These are phyloP conservation scores for Fusarium caatingaense DNA, from an alignment of 2,329 filamentous ascomycete genomes.

Conservation along the genomic window DNA sequence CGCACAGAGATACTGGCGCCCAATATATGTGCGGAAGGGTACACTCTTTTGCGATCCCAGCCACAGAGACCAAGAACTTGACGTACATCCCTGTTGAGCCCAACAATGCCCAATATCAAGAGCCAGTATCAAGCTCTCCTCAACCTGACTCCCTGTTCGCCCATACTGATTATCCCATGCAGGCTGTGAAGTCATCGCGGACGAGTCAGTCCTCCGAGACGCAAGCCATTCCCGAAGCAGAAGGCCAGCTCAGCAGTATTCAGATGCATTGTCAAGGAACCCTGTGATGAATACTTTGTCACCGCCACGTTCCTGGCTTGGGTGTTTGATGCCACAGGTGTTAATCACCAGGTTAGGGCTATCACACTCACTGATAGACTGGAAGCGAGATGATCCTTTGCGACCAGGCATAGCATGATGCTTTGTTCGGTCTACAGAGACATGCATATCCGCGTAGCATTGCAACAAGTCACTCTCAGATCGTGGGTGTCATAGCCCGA, in stretches of 20 bases:
- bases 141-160: slow-evolving; percentile 14
- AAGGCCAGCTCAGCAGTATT: slow-evolving; percentile 48
- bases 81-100: slow-evolving; percentile 40
- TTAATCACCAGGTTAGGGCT: slow-evolving; percentile 23
- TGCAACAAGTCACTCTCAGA: slow-evolving; percentile 21
- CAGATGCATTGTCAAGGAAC: slow-evolving; percentile 39
- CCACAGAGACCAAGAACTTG: slow-evolving; percentile 34
- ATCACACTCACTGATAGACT: slow-evolving; percentile 17
- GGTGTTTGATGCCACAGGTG: slow-evolving; percentile 22
- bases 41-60: slow-evolving; percentile 35
- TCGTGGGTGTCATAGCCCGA: slow-evolving; percentile 1
- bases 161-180: slow-evolving; percentile 42
- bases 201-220: slow-evolving; percentile 42
- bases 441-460: slow-evolving; percentile 11
- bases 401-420: slow-evolving; percentile 15
- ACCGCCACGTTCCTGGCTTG: slow-evolving; percentile 31
- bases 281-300: slow-evolving; percentile 39
- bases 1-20: slow-evolving; percentile 22
- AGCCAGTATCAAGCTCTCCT: slow-evolving; percentile 19
- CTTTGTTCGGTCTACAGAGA: slow-evolving; percentile 1
- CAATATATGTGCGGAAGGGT: slow-evolving; percentile 34
- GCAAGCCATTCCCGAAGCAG: slow-evolving; percentile 50
- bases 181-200: slow-evolving; percentile 46
- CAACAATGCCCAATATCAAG: slow-evolving; percentile 43
- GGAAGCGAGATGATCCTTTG: slow-evolving; percentile 20